Percentiles rank a stretch among this genome's conserved stretches.
These are phyloP conservation scores for Aspergillus bombycis DNA, from an alignment of 2,329 filamentous ascomycete genomes.

Conservation along the genomic window DNA sequence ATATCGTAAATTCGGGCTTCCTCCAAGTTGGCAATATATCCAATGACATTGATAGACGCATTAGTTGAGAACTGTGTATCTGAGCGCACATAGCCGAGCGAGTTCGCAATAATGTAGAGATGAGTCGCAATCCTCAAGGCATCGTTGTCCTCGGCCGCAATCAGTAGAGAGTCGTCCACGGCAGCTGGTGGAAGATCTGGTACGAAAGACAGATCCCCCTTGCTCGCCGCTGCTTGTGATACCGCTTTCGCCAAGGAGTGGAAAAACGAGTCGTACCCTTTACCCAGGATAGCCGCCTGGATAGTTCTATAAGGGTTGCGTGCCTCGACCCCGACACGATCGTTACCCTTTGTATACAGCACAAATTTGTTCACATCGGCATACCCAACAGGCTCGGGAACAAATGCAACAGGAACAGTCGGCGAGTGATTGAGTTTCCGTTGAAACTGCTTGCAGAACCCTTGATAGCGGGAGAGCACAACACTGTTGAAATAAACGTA, in stretches of 20 bases:
- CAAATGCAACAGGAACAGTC: conserved; percentile 56
- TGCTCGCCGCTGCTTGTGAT: conserved; percentile 36
- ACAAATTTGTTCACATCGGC: conserved; percentile 43
- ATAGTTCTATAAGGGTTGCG: conserved; percentile 50
- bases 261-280: conserved; percentile 47
- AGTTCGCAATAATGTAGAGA: conserved; percentile 67
- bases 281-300: conserved; percentile 47
- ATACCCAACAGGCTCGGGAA: conserved; percentile 57
- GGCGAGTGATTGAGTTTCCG: conserved; percentile 56
- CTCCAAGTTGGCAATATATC: conserved; percentile 80
- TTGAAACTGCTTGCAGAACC: conserved; percentile 57
- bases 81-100: conserved; percentile 55
- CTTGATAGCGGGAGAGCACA: conserved; percentile 76
- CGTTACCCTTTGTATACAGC: conserved; percentile 38
- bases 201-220: conserved; percentile 35
- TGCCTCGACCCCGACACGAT: conserved; percentile 41
- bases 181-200: conserved; percentile 51
- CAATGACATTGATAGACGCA: conserved; percentile 63
- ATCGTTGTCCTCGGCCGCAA: conserved; percentile 54
- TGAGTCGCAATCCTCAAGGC: conserved; percentile 72
- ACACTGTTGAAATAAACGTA: conserved; percentile 89
- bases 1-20: conserved; percentile 73
- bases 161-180: conserved; percentile 53
- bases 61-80: conserved; percentile 67
- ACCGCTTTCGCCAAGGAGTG: conserved; percentile 44